Evolutionary conservation across 2,329 filamentous ascomycete genomes (phyloP).

Genomic region (Didymella keratinophila): DNA sequence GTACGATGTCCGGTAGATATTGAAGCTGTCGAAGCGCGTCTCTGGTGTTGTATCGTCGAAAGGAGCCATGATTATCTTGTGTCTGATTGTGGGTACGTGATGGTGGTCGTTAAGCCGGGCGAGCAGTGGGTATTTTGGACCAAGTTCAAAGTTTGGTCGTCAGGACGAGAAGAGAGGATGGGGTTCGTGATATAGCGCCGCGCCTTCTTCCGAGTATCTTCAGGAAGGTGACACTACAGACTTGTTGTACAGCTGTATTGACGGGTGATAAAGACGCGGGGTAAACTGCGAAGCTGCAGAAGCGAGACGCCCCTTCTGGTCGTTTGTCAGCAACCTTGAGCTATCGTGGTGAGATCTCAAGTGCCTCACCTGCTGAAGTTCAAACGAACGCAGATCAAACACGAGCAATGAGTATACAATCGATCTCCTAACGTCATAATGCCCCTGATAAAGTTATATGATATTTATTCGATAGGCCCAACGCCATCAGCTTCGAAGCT

Average conservation of each 20-base stretch:
- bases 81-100: neutral
- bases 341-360: neutral
- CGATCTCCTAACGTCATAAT: neutral
- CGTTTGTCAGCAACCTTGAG: slow-evolving; percentile 6
- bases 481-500: neutral
- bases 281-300: slow-evolving; percentile 3
- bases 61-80: slow-evolving; percentile 20
- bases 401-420: neutral
- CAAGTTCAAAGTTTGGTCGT: too few relatives aligned
- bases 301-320: neutral
- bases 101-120: neutral
- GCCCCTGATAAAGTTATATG: neutral
- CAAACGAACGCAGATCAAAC: neutral
- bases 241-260: neutral
- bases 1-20: slow-evolving; percentile 52
- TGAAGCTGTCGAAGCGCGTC: slow-evolving; percentile 51
- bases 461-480: neutral
- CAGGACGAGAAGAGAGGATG: neutral
- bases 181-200: neutral
- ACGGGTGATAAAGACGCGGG: slow-evolving; percentile 1
- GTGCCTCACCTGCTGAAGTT: neutral
- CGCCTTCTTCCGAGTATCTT: neutral
- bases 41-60: slow-evolving; percentile 30
- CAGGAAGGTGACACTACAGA: neutral
- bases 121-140: too few relatives aligned